Evolutionary conservation across 495 filamentous ascomycete genomes (phyloP), one percentile per base, ranked within the genome.

Genomic region (Penicillium longicatenatum): DNA sequence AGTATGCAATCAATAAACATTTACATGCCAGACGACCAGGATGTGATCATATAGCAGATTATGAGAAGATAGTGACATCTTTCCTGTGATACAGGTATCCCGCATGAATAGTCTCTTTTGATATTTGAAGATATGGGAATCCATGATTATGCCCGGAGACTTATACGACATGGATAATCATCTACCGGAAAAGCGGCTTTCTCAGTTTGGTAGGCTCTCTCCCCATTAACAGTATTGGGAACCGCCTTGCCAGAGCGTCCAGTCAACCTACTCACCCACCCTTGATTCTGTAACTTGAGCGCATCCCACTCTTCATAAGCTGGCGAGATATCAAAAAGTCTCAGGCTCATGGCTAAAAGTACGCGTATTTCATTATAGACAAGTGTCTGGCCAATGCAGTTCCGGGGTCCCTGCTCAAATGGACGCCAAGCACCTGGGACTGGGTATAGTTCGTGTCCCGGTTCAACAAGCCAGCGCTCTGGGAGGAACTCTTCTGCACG

Each of bases 311-410:
- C 68, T 0, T 72, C 73, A 66, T 80, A 85, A 0, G 70, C 75
- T 17, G 64, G 63, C 50, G 68, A 66, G 37, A 84, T 66, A 35
- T 81, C 73, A 60, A 85, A 81, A 6, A 65, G 63, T 20, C 82
- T 69, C 10, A 75, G 60, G 14, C 70, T 76, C 60, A 84, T 55
- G 1, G 73, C 77, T 17, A 83, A 35, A 14, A 78, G 66, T 26
- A 82, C 64, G 47, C 70, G 70, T 22, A 78, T 62, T 62, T 84
- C 80, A 7, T 75, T 67, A 60, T 82, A 67, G 3, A 78, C 78
- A 35, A 84, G 65, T 39, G 79, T 75, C 65, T 84, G 77, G 0
- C 84, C 82, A 21, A 85, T 79, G 59, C 83, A 86, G 19, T 69
- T 73, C 5, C 83, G 58, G 11, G 82, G 77, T 2, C 83, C 82